Base-by-base conservation (phyloP, 345 rosid genomes). In the Boechera stricta region DNA sequence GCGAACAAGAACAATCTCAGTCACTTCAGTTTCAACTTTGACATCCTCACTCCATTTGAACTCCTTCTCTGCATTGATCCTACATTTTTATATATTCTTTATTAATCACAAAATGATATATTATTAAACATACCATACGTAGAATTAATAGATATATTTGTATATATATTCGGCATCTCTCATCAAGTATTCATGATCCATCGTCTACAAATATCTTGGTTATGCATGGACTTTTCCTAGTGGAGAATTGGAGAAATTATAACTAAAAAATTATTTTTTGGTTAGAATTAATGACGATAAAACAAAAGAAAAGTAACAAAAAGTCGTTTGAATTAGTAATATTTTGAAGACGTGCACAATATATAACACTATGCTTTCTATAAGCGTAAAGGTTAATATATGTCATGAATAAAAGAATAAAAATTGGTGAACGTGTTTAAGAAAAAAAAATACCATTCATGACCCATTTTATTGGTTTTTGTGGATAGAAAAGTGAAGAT, bases 1-100 rank as follows among this genome's bases (percentile, higher is more conserved):
- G 26, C 82, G 82, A 69, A 79, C 82, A 79, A 79, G 82, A 69
- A 79, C 79, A 38, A 79, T 74, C 76, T 79, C 72, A 56, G 82
- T 79, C 47, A 74, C 71, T 45, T 56, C 76, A 69, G 63, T 72
- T 57, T 55, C 70, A 32, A n/a, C 68, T 62, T 60, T 41, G 16
- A 76, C 74, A 51, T 77, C 77, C 2, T 79, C 69, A 28, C 18
- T 54, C 73, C 73, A 72, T 24, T 78, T 72, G 56, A 48, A 78
- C 73, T 73, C 77, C 49, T 28, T 73, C 8, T 31, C 21, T 35
- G 65, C 82, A 67, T 61, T 10, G 42, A 67, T 61, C 49, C 82
- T 79, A 54, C 59, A 66, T 29, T 66, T 78, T 33, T 13, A 47
- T 11, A 24, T 24, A 59, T 51, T 67, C 10, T 36, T 52, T 45